Percentiles rank a stretch among this genome's conserved stretches.
Conservation (phyloP, 1,139 yeast genomes). For the Sugiyamaella grinbergsii region DNA sequence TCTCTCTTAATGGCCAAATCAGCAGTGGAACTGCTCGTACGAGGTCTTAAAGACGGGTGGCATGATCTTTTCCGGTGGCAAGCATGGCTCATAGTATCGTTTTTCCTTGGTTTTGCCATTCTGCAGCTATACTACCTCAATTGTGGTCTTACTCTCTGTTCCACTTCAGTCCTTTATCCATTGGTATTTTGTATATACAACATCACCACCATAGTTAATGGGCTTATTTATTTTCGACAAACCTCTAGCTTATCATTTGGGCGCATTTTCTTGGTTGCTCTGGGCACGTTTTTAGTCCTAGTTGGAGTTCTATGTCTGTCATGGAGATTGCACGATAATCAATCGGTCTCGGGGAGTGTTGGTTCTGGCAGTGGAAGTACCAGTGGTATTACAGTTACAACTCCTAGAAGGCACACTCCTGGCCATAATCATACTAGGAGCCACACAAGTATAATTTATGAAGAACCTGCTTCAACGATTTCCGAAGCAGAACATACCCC, state of each 20-base stretch:
- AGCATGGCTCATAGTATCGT: slow-evolving; percentile 53
- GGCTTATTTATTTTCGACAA: slow-evolving; percentile 63
- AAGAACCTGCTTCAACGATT: background rate
- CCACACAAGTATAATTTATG: background rate
- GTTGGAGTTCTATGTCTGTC: slow-evolving; percentile 59
- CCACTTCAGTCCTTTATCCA: slow-evolving; percentile 82
- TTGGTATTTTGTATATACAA: slow-evolving; percentile 84
- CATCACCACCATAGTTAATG: slow-evolving; percentile 70
- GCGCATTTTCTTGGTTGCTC: slow-evolving; percentile 49
- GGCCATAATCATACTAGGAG: slow-evolving; percentile 4
- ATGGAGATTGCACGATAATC: slow-evolving; percentile 39
- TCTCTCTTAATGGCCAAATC: slow-evolving; percentile 83
- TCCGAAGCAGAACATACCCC: slow-evolving; percentile 15
- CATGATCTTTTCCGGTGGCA: slow-evolving; percentile 43
- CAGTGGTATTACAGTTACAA: slow-evolving; percentile 2
- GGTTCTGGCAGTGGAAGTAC: background rate
- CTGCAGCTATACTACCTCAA: slow-evolving; percentile 74
- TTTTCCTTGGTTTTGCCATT: slow-evolving; percentile 70
- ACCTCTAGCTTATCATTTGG: slow-evolving; percentile 45
- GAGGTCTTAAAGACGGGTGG: slow-evolving; percentile 40
- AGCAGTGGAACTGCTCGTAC: slow-evolving; percentile 63
- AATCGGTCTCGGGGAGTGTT: background rate
- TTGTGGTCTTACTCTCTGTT: slow-evolving; percentile 67
- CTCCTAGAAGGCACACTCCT: slow-evolving; percentile 9
- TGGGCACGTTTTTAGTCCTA: slow-evolving; percentile 55